A percentile compares a stretch with the other conserved stretches of the same genome.
These are phyloP conservation scores for Tolypocladium tundrense DNA, from an alignment of 2,329 filamentous ascomycete species.

Conservation along the genomic window DNA sequence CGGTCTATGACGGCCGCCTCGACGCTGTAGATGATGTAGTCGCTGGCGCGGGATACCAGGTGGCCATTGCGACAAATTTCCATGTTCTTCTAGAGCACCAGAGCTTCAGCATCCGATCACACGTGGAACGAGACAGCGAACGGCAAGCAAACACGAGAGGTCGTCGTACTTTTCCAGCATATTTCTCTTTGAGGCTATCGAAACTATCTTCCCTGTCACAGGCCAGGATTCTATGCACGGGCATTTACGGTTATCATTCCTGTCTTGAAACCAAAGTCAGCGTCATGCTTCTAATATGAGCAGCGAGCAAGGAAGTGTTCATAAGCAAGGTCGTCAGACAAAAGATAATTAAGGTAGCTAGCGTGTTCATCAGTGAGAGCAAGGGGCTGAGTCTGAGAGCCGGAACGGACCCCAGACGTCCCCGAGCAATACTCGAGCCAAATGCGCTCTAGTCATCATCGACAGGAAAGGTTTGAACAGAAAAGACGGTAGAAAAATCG, in stretches of 20 bases:
- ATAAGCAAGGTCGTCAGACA: conserved; percentile 57
- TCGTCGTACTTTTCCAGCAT: conserved; percentile 68
- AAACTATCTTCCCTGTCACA: conserved; percentile 90
- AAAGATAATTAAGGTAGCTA: conserved; percentile 84
- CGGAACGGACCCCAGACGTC: conserved; percentile 62
- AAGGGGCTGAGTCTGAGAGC: conserved; percentile 48
- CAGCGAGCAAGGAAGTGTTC: neutral
- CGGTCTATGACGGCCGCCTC: conserved; percentile 84
- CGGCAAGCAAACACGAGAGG: conserved; percentile 1
- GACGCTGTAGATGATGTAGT: conserved; percentile 98
- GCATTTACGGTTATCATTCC: conserved; percentile 14
- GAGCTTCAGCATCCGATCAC: conserved; percentile 36
- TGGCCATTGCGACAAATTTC: conserved; percentile 90
- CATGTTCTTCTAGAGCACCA: conserved; percentile 54
- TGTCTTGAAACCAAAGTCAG: conserved; percentile 1
- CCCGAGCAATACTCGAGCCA: conserved; percentile 93
- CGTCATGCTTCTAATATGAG: neutral
- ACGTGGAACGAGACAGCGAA: conserved; percentile 9
- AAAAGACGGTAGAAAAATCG: conserved; percentile 1
- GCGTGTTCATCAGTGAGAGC: conserved; percentile 96
- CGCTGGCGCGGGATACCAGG: conserved; percentile 88
- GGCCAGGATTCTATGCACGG: conserved; percentile 65
- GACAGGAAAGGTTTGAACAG: conserved; percentile 16
- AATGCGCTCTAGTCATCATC: conserved; percentile 99
- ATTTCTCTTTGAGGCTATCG: conserved; percentile 70